Base-by-base conservation (phyloP, 306 rosid genomes). In the Rubus idaeus region DNA sequence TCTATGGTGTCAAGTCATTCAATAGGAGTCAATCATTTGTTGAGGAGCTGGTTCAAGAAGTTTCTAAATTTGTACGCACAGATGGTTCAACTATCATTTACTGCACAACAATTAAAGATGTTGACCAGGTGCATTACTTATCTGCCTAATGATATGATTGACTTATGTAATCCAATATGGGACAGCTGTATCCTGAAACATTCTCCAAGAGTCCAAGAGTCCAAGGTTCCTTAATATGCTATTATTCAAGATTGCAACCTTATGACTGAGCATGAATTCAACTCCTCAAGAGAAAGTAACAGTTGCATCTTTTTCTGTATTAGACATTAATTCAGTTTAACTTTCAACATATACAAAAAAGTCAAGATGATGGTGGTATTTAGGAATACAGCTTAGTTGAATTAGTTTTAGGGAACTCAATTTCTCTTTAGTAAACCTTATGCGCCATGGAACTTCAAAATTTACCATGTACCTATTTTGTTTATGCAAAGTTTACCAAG, bases 31-130 rank as follows among this genome's bases (percentile, higher is more conserved):
- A 77, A 79, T 75, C 77, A 81, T 89, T 87, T 84, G 62, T 93
- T 71, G 79, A 87, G 39, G 96, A 89, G 86, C 85, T 93, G 46
- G 90, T 89, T 63, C 84, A 30, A 76, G 97, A 91, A 79, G 81
- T 89, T 81, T 85, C 87, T 6, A 89, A 84, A 66, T 87, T 82
- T 64, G 87, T 87, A 50, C 80, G 81, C 62, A 84, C 73, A 74
- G 82, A 89, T 77, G 88, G 89, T 86, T 91, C 98, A 71, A 93
- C 96, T 64, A 89, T 93, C 68, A 83, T 93, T 68, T 93, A 91
- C 87, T 91, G 98, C 89, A 93, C 93, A 45, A 91, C 97, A 81
- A 85, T 91, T 78, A 93, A 87, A 83, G 97, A 91, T 76, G 98
- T 91, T 40, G 91, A 91, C 76, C 96, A 87, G 98, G 98, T 89